These are phyloP conservation scores for Pichia membranifaciens DNA, from an alignment of 805 yeast genomes.

Conservation along the genomic window DNA sequence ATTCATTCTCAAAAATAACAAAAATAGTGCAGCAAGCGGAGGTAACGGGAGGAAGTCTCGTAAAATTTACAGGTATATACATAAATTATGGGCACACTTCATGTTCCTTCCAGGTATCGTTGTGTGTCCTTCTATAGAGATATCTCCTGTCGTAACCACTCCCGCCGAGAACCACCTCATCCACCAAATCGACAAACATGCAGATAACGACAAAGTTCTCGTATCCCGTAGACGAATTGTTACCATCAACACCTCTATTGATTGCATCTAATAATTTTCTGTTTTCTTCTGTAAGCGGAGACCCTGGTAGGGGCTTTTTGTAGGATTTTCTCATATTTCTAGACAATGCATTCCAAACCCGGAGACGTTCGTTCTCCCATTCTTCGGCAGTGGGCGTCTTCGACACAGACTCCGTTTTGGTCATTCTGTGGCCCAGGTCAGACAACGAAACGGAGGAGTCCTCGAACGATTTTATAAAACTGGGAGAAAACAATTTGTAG, in stretches of 20 bases:
- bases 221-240: constrained; percentile 45
- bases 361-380: constrained; percentile 57
- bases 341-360: constrained; percentile 61
- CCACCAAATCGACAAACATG: constrained; percentile 65
- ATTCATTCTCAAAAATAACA: no score
- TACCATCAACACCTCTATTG: constrained; percentile 77
- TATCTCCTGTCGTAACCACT: constrained; percentile 42
- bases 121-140: constrained; percentile 43
- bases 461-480: constrained; percentile 12
- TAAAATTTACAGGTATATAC: no score
- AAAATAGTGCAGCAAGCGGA: no score
- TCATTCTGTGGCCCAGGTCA: constrained; percentile 10
- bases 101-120: constrained; percentile 66
- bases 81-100: constrained; percentile 64
- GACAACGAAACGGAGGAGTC: constrained; percentile 14
- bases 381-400: constrained; percentile 50
- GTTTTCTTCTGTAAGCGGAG: constrained; percentile 48
- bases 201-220: constrained; percentile 67
- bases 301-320: constrained; percentile 70
- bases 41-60: no score
- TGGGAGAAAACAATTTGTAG: constrained; percentile 19
- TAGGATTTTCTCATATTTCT: constrained; percentile 57
- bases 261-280: constrained; percentile 61
- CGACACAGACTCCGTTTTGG: not conserved
- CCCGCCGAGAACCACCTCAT: constrained; percentile 56